Conservation (phyloP, 768 basidiomycete genomes). For the Boletus tylopilopsis region DNA sequence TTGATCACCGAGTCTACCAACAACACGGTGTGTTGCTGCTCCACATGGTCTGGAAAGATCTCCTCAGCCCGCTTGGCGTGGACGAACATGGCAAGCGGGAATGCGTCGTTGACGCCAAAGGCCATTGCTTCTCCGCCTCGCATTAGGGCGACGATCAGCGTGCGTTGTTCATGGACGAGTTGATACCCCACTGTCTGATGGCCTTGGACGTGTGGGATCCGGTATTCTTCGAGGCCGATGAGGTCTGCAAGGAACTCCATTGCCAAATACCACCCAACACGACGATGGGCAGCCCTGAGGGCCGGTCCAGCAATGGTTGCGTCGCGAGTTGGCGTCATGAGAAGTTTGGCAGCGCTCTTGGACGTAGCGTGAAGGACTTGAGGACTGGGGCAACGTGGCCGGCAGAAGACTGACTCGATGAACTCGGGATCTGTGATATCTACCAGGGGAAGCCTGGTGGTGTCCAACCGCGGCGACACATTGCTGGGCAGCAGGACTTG, state of each 20-base stretch:
- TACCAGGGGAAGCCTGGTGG: constrained; percentile 13
- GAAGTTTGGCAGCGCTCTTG: constrained; percentile 12
- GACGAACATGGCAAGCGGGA: constrained; percentile 14
- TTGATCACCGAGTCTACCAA: constrained; percentile 16
- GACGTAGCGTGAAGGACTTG: constrained; percentile 13
- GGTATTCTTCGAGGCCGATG: constrained; percentile 15
- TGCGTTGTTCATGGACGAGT: constrained; percentile 12
- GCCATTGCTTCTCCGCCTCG: constrained; percentile 14
- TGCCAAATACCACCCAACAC: constrained; percentile 15
- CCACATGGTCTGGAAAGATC: constrained; percentile 11
- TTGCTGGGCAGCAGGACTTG: constrained; percentile 13
- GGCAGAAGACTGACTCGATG: constrained; percentile 12
- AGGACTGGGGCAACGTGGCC: constrained; percentile 7
- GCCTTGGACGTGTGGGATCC: constrained; percentile 13
- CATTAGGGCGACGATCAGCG: constrained; percentile 14
- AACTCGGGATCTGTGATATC: constrained; percentile 14
- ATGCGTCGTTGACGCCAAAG: constrained; percentile 12
- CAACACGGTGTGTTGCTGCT: constrained; percentile 12
- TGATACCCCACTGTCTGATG: constrained; percentile 14
- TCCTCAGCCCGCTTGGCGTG: constrained; percentile 14
- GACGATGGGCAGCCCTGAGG: constrained; percentile 15
- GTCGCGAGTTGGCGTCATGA: constrained; percentile 12
- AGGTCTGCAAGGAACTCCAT: constrained; percentile 16
- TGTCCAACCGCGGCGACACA: constrained; percentile 10
- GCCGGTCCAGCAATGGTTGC: constrained; percentile 14